phyloP scores from a whole-genome alignment of 805 yeast species.

The Isabelozyma gotoi region DNA sequence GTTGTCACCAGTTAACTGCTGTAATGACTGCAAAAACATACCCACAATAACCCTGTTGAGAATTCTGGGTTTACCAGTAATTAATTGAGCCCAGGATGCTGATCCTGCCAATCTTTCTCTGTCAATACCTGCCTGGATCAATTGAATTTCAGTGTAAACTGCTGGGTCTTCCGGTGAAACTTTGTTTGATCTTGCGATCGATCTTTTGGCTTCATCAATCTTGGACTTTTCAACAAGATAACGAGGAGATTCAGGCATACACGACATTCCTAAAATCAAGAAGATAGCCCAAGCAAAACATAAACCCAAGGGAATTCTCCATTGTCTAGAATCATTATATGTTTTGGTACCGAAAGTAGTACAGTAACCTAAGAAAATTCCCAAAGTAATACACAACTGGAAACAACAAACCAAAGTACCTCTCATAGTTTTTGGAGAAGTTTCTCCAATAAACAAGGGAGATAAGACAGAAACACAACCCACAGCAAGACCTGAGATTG shows the following conservation, averaged over 20 bases:
- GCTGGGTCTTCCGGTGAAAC: slow-evolving; percentile 52
- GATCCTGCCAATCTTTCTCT: slow-evolving; percentile 61
- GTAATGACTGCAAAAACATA: slow-evolving; percentile 55
- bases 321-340: slow-evolving; percentile 51
- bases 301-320: slow-evolving; percentile 67
- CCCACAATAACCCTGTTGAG: slow-evolving; percentile 57
- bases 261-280: slow-evolving; percentile 49
- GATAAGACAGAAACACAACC: slow-evolving; percentile 71
- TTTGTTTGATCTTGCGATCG: slow-evolving; percentile 61
- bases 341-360: slow-evolving; percentile 62
- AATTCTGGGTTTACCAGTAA: slow-evolving; percentile 65
- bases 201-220: slow-evolving; percentile 52
- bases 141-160: slow-evolving; percentile 52
- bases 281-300: slow-evolving; percentile 54
- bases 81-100: slow-evolving; percentile 63
- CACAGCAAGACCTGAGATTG: slow-evolving; percentile 67
- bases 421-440: slow-evolving; percentile 68
- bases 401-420: slow-evolving; percentile 69
- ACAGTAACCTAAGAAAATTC: slow-evolving; percentile 71
- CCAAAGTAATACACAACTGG: slow-evolving; percentile 69
- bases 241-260: slow-evolving; percentile 72
- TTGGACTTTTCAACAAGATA: slow-evolving; percentile 52
- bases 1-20: slow-evolving; percentile 62
- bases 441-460: slow-evolving; percentile 66
- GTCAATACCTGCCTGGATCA: slow-evolving; percentile 60